Base-by-base conservation (phyloP, 805 yeast genomes). In the Candida tallmaniae region DNA sequence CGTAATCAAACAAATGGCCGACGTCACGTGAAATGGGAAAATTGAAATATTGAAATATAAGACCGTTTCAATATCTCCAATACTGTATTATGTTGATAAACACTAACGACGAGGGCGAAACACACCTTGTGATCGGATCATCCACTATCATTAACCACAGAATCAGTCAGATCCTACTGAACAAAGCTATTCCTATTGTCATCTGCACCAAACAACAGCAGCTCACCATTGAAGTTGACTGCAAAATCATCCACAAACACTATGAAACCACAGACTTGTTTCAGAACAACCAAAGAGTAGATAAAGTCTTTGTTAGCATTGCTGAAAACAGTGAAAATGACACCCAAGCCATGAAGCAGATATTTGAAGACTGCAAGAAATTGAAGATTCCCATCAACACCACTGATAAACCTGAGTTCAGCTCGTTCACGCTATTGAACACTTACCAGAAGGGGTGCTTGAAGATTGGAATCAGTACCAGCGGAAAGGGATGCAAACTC, bases 401-500 rank as follows among this genome's bases (percentile, higher is more conserved):
- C 1, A 72, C 83, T 0, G 95, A 86, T 44, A 72, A 77, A 11
- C 78, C 88, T 0, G 78, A 78, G 21, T 65, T 71, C 17, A 83
- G 93, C 35, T 76, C 89, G 0, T 89, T 89, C 54, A 76, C 90
- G 1, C 56, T 87, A 35, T 63, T 87, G 15, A 83, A 96, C 0
- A 76, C 89, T 0, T 76, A 74, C 50, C 61, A 66, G 2, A 78
- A 80, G 37, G 93, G 94, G 5, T 77, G 74, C 33, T 77, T 89
- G 57, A 90, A 84, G 54, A 46, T 89, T 34, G 94, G 95, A 1
- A 76, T 89, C 7, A 78, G 90, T 3, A 89, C 97, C 0, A 74
- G 80, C 17, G 95, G 96, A 0, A 83, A 83, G 58, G 96, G 97
- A 4, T 89, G 97, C 61, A 76, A 86, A 33, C 63, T 89, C 33